phyloP scores from a whole-genome alignment of 2,329 filamentous ascomycete genomes.

The Calonectria pseudoturangicola region DNA sequence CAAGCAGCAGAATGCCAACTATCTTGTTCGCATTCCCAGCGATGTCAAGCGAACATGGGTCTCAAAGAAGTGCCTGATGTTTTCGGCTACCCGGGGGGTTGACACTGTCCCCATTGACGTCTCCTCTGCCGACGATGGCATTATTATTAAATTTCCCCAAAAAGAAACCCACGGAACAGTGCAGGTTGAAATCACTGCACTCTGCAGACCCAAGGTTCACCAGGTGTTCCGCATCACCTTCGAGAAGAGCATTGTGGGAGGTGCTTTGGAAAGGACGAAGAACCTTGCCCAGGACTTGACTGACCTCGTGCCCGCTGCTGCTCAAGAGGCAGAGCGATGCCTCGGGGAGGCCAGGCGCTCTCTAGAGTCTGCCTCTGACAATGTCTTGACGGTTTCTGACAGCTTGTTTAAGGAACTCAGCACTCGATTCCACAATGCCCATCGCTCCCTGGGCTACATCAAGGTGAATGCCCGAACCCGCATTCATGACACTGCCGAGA shows the following conservation, averaged over 20 bases:
- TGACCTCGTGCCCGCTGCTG: constrained; percentile 62
- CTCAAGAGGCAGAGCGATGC: constrained; percentile 62
- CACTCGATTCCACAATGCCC: constrained; percentile 47
- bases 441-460: constrained; percentile 49
- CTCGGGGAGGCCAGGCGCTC: constrained; percentile 60
- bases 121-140: constrained; percentile 68
- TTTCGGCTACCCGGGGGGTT: constrained; percentile 72
- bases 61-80: constrained; percentile 72
- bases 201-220: constrained; percentile 75
- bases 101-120: constrained; percentile 69
- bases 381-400: constrained; percentile 55
- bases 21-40: constrained; percentile 72
- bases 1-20: constrained; percentile 65
- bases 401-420: constrained; percentile 52
- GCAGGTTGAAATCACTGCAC: constrained; percentile 75
- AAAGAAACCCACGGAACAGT: constrained; percentile 75
- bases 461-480: constrained; percentile 46
- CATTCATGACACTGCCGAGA: constrained; percentile 43
- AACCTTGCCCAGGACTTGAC: constrained; percentile 65
- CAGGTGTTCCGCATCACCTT: constrained; percentile 78
- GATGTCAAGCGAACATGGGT: constrained; percentile 72
- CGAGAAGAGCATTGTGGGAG: constrained; percentile 68
- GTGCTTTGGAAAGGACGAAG: constrained; percentile 66
- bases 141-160: constrained; percentile 70
- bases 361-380: constrained; percentile 57